These are phyloP conservation scores for Laguncularia racemosa DNA, from an alignment of 345 rosid species.

Conservation along the genomic window DNA sequence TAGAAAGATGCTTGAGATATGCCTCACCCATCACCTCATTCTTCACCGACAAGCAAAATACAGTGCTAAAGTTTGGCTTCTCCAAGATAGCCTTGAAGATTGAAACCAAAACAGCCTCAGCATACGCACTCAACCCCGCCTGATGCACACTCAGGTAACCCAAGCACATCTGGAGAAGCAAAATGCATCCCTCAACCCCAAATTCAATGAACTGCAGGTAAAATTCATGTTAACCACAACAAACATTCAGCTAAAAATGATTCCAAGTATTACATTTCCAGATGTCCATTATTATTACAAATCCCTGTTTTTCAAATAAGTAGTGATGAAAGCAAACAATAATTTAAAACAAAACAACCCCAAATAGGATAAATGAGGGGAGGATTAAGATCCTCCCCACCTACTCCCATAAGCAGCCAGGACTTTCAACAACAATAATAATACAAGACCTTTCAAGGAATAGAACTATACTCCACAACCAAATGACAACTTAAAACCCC, in stretches of 20 bases:
- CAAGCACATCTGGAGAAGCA: conserved; percentile 56
- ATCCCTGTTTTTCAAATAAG: no score
- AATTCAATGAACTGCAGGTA: conserved; percentile 44
- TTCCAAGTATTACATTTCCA: no score
- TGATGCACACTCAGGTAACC: conserved; percentile 38
- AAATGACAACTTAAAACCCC: no score
- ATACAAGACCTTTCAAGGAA: no score
- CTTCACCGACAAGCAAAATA: conserved; percentile 51
- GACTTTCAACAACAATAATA: no score
- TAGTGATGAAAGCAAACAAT: no score
- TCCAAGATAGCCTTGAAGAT: conserved; percentile 45
- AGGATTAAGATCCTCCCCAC: no score
- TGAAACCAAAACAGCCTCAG: conserved; percentile 38
- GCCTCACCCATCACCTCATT: conserved; percentile 35
- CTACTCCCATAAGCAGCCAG: no score
- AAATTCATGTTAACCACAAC: neutral
- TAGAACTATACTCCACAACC: no score
- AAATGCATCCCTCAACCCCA: conserved; percentile 55
- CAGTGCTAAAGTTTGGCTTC: conserved; percentile 50
- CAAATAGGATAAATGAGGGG: no score
- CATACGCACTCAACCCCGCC: conserved; percentile 33
- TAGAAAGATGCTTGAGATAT: conserved; percentile 39
- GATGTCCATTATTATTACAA: neutral
- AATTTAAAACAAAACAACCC: no score
- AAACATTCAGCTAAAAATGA: neutral